Evolutionary conservation across 2,329 filamentous ascomycete genomes (phyloP).

Genomic region (Trichoderma sp.): DNA sequence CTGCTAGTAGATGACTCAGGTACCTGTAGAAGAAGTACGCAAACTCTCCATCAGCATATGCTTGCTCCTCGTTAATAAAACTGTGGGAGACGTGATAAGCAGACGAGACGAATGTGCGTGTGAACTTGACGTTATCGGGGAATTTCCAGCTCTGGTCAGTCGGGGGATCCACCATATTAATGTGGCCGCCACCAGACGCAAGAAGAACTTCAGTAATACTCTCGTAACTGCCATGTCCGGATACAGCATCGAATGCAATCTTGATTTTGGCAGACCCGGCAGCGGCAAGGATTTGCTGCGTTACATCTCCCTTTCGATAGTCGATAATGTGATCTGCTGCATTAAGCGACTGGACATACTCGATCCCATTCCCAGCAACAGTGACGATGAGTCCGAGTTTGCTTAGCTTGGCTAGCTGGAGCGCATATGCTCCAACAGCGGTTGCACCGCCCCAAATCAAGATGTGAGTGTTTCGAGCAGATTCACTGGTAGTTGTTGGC

Average conservation of each 20-base stretch:
- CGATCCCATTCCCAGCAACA: constrained; percentile 44
- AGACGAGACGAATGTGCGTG: constrained; percentile 3
- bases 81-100: constrained; percentile 5
- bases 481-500: background rate
- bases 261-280: background rate
- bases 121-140: background rate
- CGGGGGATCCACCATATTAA: constrained; percentile 6
- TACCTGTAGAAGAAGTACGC: constrained; percentile 5
- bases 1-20: constrained; percentile 2
- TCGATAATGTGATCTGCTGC: constrained; percentile 4
- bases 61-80: background rate
- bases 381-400: constrained; percentile 58
- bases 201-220: constrained; percentile 2
- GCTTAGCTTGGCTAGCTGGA: constrained; percentile 48
- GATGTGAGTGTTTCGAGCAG: constrained; percentile 16
- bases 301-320: constrained; percentile 3
- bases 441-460: constrained; percentile 51
- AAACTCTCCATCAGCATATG: background rate
- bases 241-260: background rate
- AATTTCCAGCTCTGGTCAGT: background rate
- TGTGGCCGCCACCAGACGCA: background rate
- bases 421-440: constrained; percentile 54
- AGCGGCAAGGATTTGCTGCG: background rate
- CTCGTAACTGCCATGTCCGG: constrained; percentile 1
- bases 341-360: background rate